phyloP scores from a whole-genome alignment of 495 filamentous ascomycete genomes.

The Corynascus novoguineensis region DNA sequence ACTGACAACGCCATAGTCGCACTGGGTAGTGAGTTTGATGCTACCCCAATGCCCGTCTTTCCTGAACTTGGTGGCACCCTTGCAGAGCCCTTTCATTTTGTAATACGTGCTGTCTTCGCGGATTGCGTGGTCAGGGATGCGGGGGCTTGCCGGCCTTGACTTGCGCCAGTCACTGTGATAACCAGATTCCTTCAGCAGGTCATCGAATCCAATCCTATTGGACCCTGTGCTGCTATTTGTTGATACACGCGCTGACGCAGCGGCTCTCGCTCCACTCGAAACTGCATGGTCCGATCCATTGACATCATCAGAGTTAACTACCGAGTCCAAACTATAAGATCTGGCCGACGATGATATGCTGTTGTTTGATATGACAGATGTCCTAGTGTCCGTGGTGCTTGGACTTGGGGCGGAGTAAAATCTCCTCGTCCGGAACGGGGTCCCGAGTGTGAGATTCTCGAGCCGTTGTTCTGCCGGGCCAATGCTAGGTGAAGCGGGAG shows the following conservation, averaged over 20 bases:
- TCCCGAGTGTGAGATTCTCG: not conserved
- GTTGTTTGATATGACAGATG: slow-evolving; percentile 9
- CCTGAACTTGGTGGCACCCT: slow-evolving; percentile 22
- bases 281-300: not conserved
- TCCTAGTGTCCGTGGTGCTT: not conserved
- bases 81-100: slow-evolving; percentile 23
- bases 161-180: slow-evolving; percentile 1
- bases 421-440: not conserved
- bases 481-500: slow-evolving; percentile 9
- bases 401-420: slow-evolving; percentile 1
- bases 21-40: slow-evolving; percentile 19
- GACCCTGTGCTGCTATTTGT: not conserved
- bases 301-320: not conserved
- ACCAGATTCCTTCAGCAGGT: slow-evolving; percentile 4
- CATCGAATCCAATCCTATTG: not conserved
- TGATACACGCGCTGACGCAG: not conserved
- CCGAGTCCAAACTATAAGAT: slow-evolving; percentile 1
- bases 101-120: slow-evolving; percentile 20
- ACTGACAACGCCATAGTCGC: slow-evolving; percentile 10
- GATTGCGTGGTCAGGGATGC: slow-evolving; percentile 21
- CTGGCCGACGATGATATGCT: not conserved
- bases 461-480: not conserved
- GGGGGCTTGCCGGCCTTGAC: slow-evolving; percentile 6
- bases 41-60: slow-evolving; percentile 23
- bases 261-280: not conserved